These are phyloP conservation scores for Termitomyces heimii DNA, from an alignment of 768 basidiomycete genomes.

Conservation along the genomic window DNA sequence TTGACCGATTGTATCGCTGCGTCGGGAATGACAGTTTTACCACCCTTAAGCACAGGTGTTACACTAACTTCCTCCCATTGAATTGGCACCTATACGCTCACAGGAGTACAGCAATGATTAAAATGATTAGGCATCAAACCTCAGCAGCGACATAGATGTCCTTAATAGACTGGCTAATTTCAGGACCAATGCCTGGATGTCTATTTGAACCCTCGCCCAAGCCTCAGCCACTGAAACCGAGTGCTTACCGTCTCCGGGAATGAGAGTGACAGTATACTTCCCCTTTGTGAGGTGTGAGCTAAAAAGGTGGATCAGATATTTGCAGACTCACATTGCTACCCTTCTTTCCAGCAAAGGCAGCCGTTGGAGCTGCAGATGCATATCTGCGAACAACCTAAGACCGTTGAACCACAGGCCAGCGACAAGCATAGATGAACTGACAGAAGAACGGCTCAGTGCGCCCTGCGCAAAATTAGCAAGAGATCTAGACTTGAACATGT, in stretches of 20 bases:
- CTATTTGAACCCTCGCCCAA: constrained; percentile 9
- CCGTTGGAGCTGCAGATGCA: constrained; percentile 78
- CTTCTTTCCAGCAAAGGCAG: constrained; percentile 88
- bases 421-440: constrained; percentile 19
- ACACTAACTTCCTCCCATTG: constrained; percentile 99
- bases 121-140: constrained; percentile 31
- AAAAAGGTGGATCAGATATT: background rate
- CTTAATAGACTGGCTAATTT: constrained; percentile 96
- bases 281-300: constrained; percentile 47
- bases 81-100: constrained; percentile 73
- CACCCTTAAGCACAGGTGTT: constrained; percentile 86
- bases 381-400: constrained; percentile 37
- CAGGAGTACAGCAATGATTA: background rate
- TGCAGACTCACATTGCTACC: constrained; percentile 66
- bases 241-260: constrained; percentile 88
- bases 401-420: constrained; percentile 3
- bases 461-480: constrained; percentile 51
- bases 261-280: constrained; percentile 93
- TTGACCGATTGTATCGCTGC: constrained; percentile 85
- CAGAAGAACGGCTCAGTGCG: constrained; percentile 43
- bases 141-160: constrained; percentile 87
- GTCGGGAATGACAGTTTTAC: constrained; percentile 97
- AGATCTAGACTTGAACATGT: constrained; percentile 55
- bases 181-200: constrained; percentile 87
- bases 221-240: background rate